Conservation (phyloP, 2,329 filamentous ascomycete genomes). For the Neodidymelliopsis sp. region DNA sequence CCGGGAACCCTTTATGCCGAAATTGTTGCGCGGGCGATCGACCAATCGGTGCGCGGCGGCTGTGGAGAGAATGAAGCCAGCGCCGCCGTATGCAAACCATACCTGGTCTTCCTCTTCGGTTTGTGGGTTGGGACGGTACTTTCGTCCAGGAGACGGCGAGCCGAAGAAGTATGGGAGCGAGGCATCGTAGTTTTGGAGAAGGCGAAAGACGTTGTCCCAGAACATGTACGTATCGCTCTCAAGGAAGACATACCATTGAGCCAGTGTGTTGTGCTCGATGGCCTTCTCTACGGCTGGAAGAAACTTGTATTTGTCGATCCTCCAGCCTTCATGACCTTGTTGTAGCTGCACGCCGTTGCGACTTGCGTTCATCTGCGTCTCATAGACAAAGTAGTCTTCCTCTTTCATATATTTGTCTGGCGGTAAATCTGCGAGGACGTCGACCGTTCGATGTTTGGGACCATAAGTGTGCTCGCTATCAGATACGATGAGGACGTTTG, state of each 20-base stretch:
- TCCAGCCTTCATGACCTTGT: conserved; percentile 35
- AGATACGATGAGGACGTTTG: conserved; percentile 62
- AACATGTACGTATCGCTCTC: conserved; percentile 33
- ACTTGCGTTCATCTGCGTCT: conserved; percentile 22
- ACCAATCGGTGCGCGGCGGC: conserved; percentile 57
- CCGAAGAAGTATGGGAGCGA: conserved; percentile 43
- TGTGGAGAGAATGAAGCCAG: conserved; percentile 48
- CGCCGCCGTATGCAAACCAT: conserved; percentile 50
- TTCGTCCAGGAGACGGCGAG: conserved; percentile 27
- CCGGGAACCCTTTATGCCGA: conserved; percentile 17
- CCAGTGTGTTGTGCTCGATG: conserved; percentile 26
- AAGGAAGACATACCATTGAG: conserved; percentile 33
- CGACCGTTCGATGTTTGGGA: conserved; percentile 52
- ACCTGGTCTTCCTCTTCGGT: conserved; percentile 46
- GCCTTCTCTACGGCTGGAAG: conserved; percentile 58
- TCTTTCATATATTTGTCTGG: conserved; percentile 44
- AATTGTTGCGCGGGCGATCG: conserved; percentile 44
- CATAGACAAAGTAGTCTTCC: conserved; percentile 47
- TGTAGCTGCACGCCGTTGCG: conserved; percentile 29
- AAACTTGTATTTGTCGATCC: conserved; percentile 62
- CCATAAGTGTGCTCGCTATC: conserved; percentile 59
- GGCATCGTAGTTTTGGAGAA: conserved; percentile 40
- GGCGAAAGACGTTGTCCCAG: conserved; percentile 40
- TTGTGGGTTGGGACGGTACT: conserved; percentile 21
- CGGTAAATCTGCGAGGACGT: conserved; percentile 51